Percentiles rank a stretch among this genome's conserved stretches.
These are phyloP conservation scores for Chloromonas sp. DNA, from an alignment of 163 green algal species.

Conservation along the genomic window DNA sequence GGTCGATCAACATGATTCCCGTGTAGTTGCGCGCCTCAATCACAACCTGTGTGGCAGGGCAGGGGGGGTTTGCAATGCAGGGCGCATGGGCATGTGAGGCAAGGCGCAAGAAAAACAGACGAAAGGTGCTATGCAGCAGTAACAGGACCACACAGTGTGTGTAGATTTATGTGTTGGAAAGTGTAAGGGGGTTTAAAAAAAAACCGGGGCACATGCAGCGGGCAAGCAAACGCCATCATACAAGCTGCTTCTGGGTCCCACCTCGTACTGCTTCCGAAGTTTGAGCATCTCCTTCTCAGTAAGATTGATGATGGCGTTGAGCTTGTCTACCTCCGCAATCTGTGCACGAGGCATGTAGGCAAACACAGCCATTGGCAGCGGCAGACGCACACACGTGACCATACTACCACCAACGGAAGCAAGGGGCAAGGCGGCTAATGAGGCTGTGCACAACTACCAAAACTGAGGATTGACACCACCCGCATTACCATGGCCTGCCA, in stretches of 20 bases:
- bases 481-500: no score
- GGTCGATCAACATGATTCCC: slow-evolving; percentile 80
- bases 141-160: neutral
- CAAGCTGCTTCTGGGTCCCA: neutral
- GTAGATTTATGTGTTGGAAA: no score
- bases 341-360: neutral
- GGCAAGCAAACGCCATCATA: no score
- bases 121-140: neutral
- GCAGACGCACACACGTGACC: no score
- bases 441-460: no score
- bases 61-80: neutral
- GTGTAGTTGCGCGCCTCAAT: slow-evolving; percentile 71
- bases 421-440: no score
- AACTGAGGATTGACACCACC: no score
- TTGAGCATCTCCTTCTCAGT: slow-evolving; percentile 64
- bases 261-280: slow-evolving; percentile 66
- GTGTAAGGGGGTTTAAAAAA: no score
- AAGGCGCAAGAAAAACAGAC: no score
- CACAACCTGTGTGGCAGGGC: slow-evolving; percentile 31
- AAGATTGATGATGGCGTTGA: slow-evolving; percentile 64
- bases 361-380: no score
- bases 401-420: no score
- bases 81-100: neutral
- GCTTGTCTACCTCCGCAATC: slow-evolving; percentile 56
- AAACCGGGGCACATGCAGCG: no score